phyloP scores from a whole-genome alignment of 164 flowering plant genomes.

The Stephania yunnanensis region DNA sequence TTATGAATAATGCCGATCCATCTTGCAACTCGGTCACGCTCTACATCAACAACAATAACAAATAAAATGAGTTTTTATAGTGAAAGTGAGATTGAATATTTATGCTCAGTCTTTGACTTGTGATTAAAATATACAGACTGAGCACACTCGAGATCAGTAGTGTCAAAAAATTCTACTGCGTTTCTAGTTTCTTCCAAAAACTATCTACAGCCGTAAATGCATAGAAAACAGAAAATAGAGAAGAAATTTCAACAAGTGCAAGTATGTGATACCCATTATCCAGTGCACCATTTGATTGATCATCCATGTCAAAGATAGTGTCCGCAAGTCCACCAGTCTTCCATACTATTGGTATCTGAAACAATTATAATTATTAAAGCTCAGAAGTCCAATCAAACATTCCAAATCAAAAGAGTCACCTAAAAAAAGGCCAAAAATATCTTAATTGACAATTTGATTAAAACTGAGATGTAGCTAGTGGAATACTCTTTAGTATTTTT shows the following conservation, averaged over 20 bases:
- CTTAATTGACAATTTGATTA: neutral
- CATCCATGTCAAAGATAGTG: slow-evolving; percentile 69
- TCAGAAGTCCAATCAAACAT: no score
- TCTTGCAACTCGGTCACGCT: no score
- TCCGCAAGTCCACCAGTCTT: slow-evolving; percentile 76
- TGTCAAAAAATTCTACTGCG: neutral
- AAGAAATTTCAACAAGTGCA: neutral
- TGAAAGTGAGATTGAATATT: no score
- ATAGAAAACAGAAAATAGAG: neutral
- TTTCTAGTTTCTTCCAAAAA: neutral
- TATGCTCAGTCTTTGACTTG: no score
- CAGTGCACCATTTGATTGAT: slow-evolving; percentile 33
- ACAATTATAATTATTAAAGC: no score
- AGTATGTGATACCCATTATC: slow-evolving; percentile 47
- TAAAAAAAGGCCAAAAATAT: no score
- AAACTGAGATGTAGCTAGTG: neutral
- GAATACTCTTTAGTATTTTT: neutral
- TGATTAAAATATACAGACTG: no score
- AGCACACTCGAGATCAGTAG: neutral
- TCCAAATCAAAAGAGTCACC: no score
- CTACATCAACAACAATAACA: no score
- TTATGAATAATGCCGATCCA: no score
- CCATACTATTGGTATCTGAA: no score
- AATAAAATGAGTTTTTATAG: no score
- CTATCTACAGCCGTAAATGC: neutral